Conservation (phyloP, 257 asterid species). For the Fraxinus americana region DNA sequence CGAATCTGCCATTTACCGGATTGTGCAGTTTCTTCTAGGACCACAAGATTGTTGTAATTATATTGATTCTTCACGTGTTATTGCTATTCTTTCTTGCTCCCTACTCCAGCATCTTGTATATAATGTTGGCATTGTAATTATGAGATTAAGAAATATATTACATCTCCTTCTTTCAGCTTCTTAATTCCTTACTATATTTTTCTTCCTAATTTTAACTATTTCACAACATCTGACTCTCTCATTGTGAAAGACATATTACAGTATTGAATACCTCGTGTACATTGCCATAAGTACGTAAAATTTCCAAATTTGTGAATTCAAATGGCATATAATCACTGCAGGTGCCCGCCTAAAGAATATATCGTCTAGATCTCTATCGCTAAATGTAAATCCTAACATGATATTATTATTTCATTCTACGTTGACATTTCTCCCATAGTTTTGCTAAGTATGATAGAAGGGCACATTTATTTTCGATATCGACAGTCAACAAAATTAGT, state of each 20-base stretch:
- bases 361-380: neutral
- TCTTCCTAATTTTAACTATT: too few relatives aligned
- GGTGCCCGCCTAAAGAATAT: neutral
- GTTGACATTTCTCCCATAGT: neutral
- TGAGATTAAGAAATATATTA: too few relatives aligned
- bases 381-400: neutral
- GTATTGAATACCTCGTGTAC: neutral
- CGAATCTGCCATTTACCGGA: too few relatives aligned
- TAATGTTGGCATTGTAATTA: too few relatives aligned
- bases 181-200: too few relatives aligned
- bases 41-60: too few relatives aligned
- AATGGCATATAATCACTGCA: too few relatives aligned
- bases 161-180: too few relatives aligned
- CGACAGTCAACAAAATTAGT: slow-evolving; percentile 2
- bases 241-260: neutral
- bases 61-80: too few relatives aligned
- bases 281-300: neutral
- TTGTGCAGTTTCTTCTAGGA: too few relatives aligned
- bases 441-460: neutral
- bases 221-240: neutral
- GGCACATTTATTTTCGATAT: neutral
- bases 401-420: neutral
- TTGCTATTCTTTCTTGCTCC: too few relatives aligned
- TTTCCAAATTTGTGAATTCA: neutral
- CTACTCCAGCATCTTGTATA: too few relatives aligned